phyloP scores from a whole-genome alignment of 306 rosid genomes.

The Vigna unguiculata region DNA sequence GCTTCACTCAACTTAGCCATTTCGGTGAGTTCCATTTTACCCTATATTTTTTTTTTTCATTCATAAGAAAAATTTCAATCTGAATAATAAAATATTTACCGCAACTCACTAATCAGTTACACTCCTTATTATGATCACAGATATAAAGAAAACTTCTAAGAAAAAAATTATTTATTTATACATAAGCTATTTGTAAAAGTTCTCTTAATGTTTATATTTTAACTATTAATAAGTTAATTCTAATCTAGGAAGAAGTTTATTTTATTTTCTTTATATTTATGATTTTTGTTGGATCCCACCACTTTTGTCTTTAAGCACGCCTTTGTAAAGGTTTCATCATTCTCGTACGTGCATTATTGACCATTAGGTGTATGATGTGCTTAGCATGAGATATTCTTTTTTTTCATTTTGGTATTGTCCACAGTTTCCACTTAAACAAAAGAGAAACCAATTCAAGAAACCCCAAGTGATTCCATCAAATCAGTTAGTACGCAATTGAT shows the following conservation, averaged over 20 bases:
- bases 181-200: too few species aligned
- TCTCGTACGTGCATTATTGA: neutral
- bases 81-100: too few species aligned
- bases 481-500: neutral
- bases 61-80: too few species aligned
- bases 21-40: conserved; percentile 51
- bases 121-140: too few species aligned
- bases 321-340: neutral
- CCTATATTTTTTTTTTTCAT: too few species aligned
- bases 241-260: too few species aligned
- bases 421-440: neutral
- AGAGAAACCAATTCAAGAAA: neutral
- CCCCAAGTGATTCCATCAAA: neutral
- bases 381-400: neutral
- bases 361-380: conserved; percentile 13
- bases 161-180: too few species aligned
- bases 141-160: too few species aligned
- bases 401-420: neutral
- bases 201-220: too few species aligned
- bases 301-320: neutral
- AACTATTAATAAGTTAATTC: too few species aligned
- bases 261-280: neutral
- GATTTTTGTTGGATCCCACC: neutral
- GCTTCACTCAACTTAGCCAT: conserved; percentile 87
- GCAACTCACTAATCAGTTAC: too few species aligned